These are phyloP conservation scores for Heterobasidion occidentale DNA, from an alignment of 1,284 basidiomycete species.

Conservation along the genomic window DNA sequence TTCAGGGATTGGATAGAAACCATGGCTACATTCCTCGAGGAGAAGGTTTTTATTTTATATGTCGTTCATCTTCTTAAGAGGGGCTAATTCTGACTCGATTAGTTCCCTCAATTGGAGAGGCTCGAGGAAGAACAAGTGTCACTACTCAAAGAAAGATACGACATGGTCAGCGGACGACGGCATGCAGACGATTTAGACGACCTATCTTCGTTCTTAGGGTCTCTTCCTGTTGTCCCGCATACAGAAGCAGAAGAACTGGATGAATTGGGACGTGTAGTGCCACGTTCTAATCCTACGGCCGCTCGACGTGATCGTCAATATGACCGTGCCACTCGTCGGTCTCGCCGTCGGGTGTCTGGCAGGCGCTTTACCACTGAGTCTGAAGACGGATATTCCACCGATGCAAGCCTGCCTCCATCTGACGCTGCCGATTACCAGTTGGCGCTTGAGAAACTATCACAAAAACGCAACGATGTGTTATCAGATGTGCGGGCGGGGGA, in stretches of 20 bases:
- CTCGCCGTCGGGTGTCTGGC: conserved; percentile 28
- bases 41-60: conserved; percentile 56
- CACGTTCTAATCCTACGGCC: conserved; percentile 35
- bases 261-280: conserved; percentile 53
- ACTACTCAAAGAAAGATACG: conserved; percentile 66
- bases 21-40: conserved; percentile 83
- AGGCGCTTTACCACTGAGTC: conserved; percentile 23
- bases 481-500: conserved; percentile 85
- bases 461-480: conserved; percentile 50
- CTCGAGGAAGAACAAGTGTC: conserved; percentile 79
- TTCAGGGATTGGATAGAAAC: conserved; percentile 86
- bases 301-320: conserved; percentile 44
- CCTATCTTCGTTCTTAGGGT: conserved; percentile 66
- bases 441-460: conserved; percentile 52
- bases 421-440: conserved; percentile 65
- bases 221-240: conserved; percentile 27
- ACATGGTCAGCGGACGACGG: conserved; percentile 63
- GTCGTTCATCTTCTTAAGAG: conserved; percentile 1
- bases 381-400: conserved; percentile 85
- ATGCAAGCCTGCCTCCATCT: conserved; percentile 59
- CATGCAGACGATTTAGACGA: conserved; percentile 78
- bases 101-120: conserved; percentile 81
- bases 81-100: conserved; percentile 5
- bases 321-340: conserved; percentile 43
- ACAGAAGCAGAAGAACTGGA: conserved; percentile 43